Percentiles rank a stretch among this genome's conserved stretches.
Conservation (phyloP, 139 green algal genomes). For the Chlamydomonas sphaeroides region DNA sequence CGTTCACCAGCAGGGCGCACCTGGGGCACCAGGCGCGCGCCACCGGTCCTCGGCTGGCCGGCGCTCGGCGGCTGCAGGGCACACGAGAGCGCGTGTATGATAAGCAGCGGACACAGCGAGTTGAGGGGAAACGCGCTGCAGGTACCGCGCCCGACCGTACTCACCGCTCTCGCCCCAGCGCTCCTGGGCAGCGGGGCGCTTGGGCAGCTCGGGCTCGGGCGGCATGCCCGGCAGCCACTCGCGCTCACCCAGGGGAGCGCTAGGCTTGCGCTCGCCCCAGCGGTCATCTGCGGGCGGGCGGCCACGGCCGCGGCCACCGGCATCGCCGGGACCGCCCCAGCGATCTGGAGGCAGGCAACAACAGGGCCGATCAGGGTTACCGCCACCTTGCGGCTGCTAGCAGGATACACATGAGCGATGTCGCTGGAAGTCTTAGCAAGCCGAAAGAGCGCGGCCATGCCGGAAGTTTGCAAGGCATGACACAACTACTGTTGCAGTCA, state of each 20-base stretch:
- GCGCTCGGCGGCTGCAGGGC: neutral
- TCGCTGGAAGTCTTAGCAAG: no score
- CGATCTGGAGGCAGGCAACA: no score
- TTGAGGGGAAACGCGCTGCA: no score
- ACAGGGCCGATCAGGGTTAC: no score
- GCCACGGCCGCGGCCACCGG: conserved; percentile 6
- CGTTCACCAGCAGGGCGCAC: neutral
- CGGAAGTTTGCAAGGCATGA: no score
- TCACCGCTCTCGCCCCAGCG: conserved; percentile 25
- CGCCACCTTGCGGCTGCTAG: no score
- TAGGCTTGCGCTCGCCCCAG: conserved; percentile 27
- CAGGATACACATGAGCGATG: no score
- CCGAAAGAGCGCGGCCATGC: no score
- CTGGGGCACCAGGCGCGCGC: neutral
- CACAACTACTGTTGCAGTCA: no score
- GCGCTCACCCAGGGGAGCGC: neutral
- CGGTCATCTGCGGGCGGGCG: conserved; percentile 1
- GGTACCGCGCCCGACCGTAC: no score
- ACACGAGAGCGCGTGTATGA: no score
- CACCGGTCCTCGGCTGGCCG: conserved; percentile 27
- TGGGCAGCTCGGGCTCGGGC: conserved; percentile 37
- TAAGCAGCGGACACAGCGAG: no score
- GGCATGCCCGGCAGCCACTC: conserved; percentile 40
- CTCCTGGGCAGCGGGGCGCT: conserved; percentile 23
- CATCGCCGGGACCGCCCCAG: conserved; percentile 12